Base-by-base conservation (phyloP, 164 flowering plant genomes). In the Malania oleifera region DNA sequence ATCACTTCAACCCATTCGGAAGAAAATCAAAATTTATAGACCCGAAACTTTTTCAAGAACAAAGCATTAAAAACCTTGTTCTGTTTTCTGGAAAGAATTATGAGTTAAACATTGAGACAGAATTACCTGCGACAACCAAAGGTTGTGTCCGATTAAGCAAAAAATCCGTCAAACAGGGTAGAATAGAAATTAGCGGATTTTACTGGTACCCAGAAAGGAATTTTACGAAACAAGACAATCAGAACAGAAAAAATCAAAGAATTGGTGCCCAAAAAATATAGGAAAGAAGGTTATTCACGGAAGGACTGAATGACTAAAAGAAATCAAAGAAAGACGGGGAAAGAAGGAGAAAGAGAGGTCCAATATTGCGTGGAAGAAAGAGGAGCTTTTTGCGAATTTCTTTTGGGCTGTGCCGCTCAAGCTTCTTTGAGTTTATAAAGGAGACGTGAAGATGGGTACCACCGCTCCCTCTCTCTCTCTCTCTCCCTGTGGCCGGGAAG, bases 361-460 rank as follows among this genome's bases (percentile, higher is more conserved):
- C 31, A 66, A 61, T 31, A 31, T 65, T 73, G 70, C 76, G 76
- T 73, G 61, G 65, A 69, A 23, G 72, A 57, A 38, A 67, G 49
- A 57, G 41, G 52, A 64, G 56, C 52, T 50, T 27, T 26, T 6
- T 15, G n/a, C 44, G 39, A 28, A 4, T 31, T 31, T 9, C 35
- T 31, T 31, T 31, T 31, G 35, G 35, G 35, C 35, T 31, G 6
- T 9, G 35, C 35, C 35, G 35, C 35, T 31, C 9, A 4, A 9
- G 6, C 35, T 31, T 31, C 6, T 31, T 31, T 31, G 35, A 9
- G 35, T 31, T 31, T 9, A 4, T 4, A 31, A 31, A 31, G 35
- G 35, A 31, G 35, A 4, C 35, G 35, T 31, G 35, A 4, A 31
- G 35, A 31, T 31, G 35, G 35, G 6, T 31, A 31, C 4, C 35